Base-by-base conservation (phyloP, 208 protist genomes). In the Kentomonas sorsogonicus region DNA sequence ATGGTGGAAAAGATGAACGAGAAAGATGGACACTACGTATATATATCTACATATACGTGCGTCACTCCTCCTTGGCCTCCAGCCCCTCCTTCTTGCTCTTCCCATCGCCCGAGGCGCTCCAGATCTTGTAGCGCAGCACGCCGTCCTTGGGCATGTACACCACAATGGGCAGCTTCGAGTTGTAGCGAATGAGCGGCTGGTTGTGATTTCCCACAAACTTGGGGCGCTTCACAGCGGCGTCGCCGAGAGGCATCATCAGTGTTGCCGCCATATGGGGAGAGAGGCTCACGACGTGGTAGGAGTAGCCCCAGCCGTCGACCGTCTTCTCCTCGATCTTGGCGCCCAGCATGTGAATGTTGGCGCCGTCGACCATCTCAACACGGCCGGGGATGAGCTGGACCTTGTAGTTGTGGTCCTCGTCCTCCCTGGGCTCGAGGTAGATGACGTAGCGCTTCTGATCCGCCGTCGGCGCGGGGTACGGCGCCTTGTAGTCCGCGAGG, bases 371-470 rank as follows among this genome's bases (percentile, higher is more conserved):
- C 13, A 52, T 56, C 53, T 69, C 50, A 18, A 76, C 40, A n/a
- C 68, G 70, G 27, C 83, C 83, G 15, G 83, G 77, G 29, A 87
- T 79, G 26, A 87, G 66, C 68, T 87, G 55, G 52, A 91, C 48
- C 57, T 79, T 74, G 60, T 72, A 85, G 61, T 80, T 47, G 11
- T 64, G 38, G 16, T 58, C 56, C 2, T 66, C 56, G 40, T 79
- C 59, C 18, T 53, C 71, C 52, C 80, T 78, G 20, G 60, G 52
- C 16, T 86, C 74, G 45, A 87, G 79, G 58, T 81, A 80, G 51
- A 91, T 82, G 27, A 85, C 77, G 53, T 64, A 87, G 55, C 79
- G 76, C 53, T 72, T 70, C 62, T 91, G 77, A 22, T 80, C 68
- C 9, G 66, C 36, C 1, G 58, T 57, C n/a, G 84, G 64, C 48